These are phyloP conservation scores for Zygotorulaspora mrakii DNA, from an alignment of 1,139 yeast species.

Conservation along the genomic window DNA sequence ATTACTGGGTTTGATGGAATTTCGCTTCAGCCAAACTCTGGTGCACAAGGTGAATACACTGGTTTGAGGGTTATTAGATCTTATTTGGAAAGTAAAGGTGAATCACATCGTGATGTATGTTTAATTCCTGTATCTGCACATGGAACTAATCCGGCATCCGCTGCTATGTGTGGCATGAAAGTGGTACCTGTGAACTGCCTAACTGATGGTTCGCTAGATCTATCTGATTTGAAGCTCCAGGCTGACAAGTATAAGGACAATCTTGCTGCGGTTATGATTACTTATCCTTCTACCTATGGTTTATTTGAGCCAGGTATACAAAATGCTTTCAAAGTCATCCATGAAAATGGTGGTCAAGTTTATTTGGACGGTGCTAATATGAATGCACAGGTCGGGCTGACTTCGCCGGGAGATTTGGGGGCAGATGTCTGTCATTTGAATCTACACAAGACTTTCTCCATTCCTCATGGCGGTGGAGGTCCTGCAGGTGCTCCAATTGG, in stretches of 20 bases:
- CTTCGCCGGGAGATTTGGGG: conserved; percentile 96
- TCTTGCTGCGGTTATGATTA: conserved; percentile 90
- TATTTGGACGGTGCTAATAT: conserved; percentile 98
- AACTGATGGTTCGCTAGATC: conserved; percentile 78
- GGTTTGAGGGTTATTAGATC: conserved; percentile 85
- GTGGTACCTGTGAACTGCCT: conserved; percentile 90
- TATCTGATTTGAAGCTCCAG: conserved; percentile 68
- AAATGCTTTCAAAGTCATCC: conserved; percentile 79
- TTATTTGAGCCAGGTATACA: conserved; percentile 89
- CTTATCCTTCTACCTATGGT: conserved; percentile 97
- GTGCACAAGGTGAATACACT: conserved; percentile 97
- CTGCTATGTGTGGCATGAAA: conserved; percentile 93
- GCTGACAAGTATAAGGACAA: conserved; percentile 65
- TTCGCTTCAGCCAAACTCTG: conserved; percentile 93
- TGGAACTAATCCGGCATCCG: conserved; percentile 98
- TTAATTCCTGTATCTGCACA: conserved; percentile 96
- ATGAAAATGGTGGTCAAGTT: conserved; percentile 86
- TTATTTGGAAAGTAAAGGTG: conserved; percentile 70
- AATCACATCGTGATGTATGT: conserved; percentile 72
- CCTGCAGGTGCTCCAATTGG: conserved; percentile 99
- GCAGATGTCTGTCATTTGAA: conserved; percentile 99
- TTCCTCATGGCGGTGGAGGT: conserved; percentile 99
- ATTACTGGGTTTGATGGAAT: conserved; percentile 95
- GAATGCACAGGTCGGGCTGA: conserved; percentile 98
- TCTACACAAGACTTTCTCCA: conserved; percentile 94